A percentile compares a stretch with the other conserved stretches of the same genome.
These are phyloP conservation scores for Lipomyces yamanashiensis DNA, from an alignment of 805 yeast genomes.

Conservation along the genomic window DNA sequence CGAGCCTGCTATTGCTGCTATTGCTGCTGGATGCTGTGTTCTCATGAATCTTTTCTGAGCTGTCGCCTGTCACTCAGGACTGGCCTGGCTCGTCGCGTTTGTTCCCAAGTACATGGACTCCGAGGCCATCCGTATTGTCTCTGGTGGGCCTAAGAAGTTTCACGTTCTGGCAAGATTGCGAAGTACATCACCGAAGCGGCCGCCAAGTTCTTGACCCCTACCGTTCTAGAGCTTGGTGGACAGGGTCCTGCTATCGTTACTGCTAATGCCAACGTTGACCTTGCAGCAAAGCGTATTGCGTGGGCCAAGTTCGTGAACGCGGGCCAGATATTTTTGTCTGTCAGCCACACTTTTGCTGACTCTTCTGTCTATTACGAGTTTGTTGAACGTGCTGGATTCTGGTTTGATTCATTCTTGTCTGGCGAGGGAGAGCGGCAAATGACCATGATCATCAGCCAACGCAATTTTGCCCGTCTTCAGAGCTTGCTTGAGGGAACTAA, in stretches of 20 bases:
- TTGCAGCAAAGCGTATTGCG: constrained; percentile 58
- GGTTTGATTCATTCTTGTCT: constrained; percentile 52
- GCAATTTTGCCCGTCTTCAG: constrained; percentile 4
- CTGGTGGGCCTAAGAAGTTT: constrained; percentile 74
- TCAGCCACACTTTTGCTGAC: constrained; percentile 68
- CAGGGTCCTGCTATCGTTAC: constrained; percentile 74
- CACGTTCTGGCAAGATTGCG: constrained; percentile 72
- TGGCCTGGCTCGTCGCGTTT: constrained; percentile 57
- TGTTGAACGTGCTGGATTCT: constrained; percentile 47
- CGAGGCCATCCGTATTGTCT: constrained; percentile 62
- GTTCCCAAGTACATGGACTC: constrained; percentile 60
- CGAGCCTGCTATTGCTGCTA: constrained; percentile 8
- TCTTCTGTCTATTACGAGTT: constrained; percentile 56
- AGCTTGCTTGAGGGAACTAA: constrained; percentile 28
- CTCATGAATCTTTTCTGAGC: constrained; percentile 63
- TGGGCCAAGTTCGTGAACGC: constrained; percentile 71
- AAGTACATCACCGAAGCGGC: constrained; percentile 69
- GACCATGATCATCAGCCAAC: constrained; percentile 9
- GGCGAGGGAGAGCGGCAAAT: constrained; percentile 37
- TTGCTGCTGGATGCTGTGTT: constrained; percentile 11
- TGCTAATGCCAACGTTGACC: constrained; percentile 49
- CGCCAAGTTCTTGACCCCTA: constrained; percentile 71
- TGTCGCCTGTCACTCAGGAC: constrained; percentile 64
- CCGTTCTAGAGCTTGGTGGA: constrained; percentile 75
- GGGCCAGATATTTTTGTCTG: constrained; percentile 80